Conservation (phyloP, 2,329 filamentous ascomycete species). For the Calcarisporium arbuscula region DNA sequence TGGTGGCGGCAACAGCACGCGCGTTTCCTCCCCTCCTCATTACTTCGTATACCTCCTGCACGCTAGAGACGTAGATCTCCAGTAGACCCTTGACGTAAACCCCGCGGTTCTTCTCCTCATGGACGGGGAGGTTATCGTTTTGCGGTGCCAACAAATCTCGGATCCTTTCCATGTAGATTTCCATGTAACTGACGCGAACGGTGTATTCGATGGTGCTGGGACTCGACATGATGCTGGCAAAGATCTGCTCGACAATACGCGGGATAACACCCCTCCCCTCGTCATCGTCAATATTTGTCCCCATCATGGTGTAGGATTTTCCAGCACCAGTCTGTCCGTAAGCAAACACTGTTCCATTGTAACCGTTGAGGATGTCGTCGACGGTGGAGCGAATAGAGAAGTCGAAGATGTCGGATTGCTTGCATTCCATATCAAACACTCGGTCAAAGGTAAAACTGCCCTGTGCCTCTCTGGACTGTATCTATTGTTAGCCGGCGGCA, state of each 20-base stretch:
- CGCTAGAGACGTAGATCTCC: conserved; percentile 92
- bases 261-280: conserved; percentile 90
- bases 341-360: conserved; percentile 98
- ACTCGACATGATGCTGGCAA: conserved; percentile 86
- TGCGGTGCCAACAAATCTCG: conserved; percentile 86
- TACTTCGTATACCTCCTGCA: conserved; percentile 93
- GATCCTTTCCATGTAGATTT: conserved; percentile 99
- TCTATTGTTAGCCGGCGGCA: conserved; percentile 15
- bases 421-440: conserved; percentile 90
- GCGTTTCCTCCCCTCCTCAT: conserved; percentile 88
- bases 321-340: conserved; percentile 97
- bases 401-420: conserved; percentile 91
- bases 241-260: conserved; percentile 95
- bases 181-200: conserved; percentile 98
- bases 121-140: conserved; percentile 95
- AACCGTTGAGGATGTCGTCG: conserved; percentile 96
- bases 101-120: conserved; percentile 93
- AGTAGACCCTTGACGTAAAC: conserved; percentile 94
- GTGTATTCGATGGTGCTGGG: conserved; percentile 95
- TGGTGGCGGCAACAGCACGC: conserved; percentile 88
- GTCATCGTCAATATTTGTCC: conserved; percentile 80
- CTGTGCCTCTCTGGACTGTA: conserved; percentile 73
- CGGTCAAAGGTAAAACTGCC: conserved; percentile 95
- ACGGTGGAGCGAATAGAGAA: conserved; percentile 95
- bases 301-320: conserved; percentile 94